phyloP scores from a whole-genome alignment of 1,139 yeast species.

The Hyphopichia buzzinii region DNA sequence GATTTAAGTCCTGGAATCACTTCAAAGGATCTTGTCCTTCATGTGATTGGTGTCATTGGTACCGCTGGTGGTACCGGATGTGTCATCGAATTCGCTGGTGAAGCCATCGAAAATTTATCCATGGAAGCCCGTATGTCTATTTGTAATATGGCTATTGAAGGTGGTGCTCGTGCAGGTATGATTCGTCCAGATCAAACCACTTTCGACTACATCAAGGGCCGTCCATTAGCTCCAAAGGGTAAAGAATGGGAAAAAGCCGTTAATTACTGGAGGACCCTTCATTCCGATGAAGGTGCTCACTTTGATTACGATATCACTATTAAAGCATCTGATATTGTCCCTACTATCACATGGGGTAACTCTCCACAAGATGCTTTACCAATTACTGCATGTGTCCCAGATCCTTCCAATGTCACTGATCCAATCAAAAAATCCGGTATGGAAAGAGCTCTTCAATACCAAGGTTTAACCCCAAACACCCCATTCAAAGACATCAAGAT shows the following conservation, averaged over 20 bases:
- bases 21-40: slow-evolving; percentile 90
- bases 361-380: slow-evolving; percentile 99
- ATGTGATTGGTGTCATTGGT: slow-evolving; percentile 94
- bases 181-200: slow-evolving; percentile 91
- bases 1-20: slow-evolving; percentile 84
- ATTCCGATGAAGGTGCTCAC: slow-evolving; percentile 84
- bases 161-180: slow-evolving; percentile 99
- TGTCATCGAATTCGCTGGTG: slow-evolving; percentile 95
- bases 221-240: slow-evolving; percentile 93
- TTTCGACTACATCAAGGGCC: slow-evolving; percentile 82
- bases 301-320: slow-evolving; percentile 84
- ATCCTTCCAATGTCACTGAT: slow-evolving; percentile 71
- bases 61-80: slow-evolving; percentile 99
- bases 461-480: slow-evolving; percentile 84
- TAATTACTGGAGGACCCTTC: slow-evolving; percentile 82
- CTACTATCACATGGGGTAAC: slow-evolving; percentile 99
- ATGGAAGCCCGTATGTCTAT: slow-evolving; percentile 99
- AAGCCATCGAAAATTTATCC: slow-evolving; percentile 81
- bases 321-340: slow-evolving; percentile 80
- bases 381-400: slow-evolving; percentile 85
- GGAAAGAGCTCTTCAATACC: slow-evolving; percentile 87
- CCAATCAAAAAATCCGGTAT: slow-evolving; percentile 80
- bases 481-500: slow-evolving; percentile 70
- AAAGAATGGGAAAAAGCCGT: slow-evolving; percentile 94
- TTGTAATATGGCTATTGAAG: slow-evolving; percentile 98